phyloP scores from a whole-genome alignment of 805 yeast species.

The Candida methanosorbosa region DNA sequence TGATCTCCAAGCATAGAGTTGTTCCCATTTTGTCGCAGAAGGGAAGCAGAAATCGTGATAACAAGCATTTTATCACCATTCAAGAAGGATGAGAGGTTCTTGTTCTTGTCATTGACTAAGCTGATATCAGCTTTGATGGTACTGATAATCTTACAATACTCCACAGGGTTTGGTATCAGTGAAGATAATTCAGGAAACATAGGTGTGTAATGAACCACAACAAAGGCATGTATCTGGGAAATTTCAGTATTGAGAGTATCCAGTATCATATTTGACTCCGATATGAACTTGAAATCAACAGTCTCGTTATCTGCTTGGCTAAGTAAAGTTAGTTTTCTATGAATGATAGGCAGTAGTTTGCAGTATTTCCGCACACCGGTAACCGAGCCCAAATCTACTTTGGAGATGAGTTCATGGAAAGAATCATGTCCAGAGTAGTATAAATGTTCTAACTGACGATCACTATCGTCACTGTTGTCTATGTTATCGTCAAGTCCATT shows the following conservation, averaged over 20 bases:
- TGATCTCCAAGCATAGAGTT: conserved; percentile 6
- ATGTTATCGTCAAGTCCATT: background rate
- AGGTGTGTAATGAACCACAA: conserved; percentile 44
- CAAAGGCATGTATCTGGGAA: conserved; percentile 33
- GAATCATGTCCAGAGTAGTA: too few relatives aligned
- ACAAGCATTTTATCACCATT: conserved; percentile 63
- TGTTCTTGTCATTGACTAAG: conserved; percentile 14
- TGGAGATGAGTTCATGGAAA: conserved; percentile 6
- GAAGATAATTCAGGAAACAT: conserved; percentile 68
- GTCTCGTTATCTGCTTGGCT: conserved; percentile 2
- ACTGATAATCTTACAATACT: conserved; percentile 46
- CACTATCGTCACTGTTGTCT: background rate
- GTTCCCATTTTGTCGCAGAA: conserved; percentile 31
- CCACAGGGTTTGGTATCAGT: conserved; percentile 51
- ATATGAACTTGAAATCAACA: conserved; percentile 28
- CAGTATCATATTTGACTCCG: conserved; percentile 35
- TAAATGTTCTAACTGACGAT: background rate
- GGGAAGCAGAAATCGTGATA: conserved; percentile 61
- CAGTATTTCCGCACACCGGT: conserved; percentile 17
- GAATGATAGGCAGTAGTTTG: conserved; percentile 14
- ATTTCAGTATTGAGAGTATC: conserved; percentile 50
- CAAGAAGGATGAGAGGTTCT: conserved; percentile 32
- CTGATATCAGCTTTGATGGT: conserved; percentile 35
- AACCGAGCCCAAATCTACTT: conserved; percentile 11
- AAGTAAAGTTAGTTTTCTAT: conserved; percentile 16